These are phyloP conservation scores for Colletotrichum falcatum DNA, from an alignment of 2,329 filamentous ascomycete genomes.

Conservation along the genomic window DNA sequence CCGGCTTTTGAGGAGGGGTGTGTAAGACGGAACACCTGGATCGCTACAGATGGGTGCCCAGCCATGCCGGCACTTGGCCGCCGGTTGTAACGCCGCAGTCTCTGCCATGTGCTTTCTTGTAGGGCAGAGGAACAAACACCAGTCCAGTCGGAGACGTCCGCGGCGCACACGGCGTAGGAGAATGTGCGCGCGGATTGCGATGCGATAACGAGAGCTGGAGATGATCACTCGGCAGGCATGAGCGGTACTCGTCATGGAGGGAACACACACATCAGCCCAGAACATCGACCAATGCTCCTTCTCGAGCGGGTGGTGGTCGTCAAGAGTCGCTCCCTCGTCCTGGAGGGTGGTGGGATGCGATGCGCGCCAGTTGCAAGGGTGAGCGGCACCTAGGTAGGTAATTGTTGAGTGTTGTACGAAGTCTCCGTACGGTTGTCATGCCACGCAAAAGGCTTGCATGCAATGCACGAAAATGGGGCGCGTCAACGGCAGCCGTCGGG, in stretches of 20 bases:
- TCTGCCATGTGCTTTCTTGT: constrained; percentile 29
- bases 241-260: background rate
- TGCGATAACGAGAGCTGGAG: background rate
- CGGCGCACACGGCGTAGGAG: background rate
- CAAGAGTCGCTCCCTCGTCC: background rate
- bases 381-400: background rate
- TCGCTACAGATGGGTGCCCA: constrained; percentile 9
- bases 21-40: constrained; percentile 2
- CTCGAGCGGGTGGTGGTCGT: constrained; percentile 4
- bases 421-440: constrained; percentile 2
- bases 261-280: background rate
- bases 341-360: background rate
- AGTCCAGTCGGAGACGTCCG: background rate
- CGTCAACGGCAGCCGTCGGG: constrained; percentile 31
- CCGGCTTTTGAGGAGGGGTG: background rate
- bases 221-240: background rate
- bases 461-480: constrained; percentile 37
- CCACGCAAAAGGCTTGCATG: constrained; percentile 28
- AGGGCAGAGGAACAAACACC: constrained; percentile 14
- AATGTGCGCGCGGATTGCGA: background rate
- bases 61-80: constrained; percentile 39
- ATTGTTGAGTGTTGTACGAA: constrained; percentile 4
- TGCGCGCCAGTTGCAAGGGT: background rate
- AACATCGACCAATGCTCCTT: background rate
- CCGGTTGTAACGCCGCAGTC: constrained; percentile 24